These are phyloP conservation scores for Rhizophagus sp. DNA, from an alignment of 192 early-diverging fungal genomes.

Conservation along the genomic window DNA sequence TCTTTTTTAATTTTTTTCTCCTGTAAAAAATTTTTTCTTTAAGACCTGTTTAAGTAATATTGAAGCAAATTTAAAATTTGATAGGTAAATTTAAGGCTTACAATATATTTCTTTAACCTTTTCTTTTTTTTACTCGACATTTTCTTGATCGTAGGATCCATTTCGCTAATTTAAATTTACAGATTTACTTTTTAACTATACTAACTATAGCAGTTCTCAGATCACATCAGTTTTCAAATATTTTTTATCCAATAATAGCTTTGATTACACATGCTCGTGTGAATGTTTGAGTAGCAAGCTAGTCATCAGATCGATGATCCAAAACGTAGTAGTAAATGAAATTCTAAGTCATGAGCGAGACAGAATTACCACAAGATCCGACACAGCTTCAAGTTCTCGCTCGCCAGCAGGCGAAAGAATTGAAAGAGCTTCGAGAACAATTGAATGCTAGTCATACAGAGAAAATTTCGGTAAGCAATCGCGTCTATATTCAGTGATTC, in stretches of 20 bases:
- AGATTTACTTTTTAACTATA: neutral
- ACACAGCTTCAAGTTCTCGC: neutral
- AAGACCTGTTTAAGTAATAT: neutral
- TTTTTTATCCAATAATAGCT: neutral
- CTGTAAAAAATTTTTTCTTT: constrained; percentile 31
- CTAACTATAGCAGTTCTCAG: neutral
- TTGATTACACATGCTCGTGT: neutral
- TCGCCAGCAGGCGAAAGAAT: neutral
- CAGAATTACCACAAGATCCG: neutral
- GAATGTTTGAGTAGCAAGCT: neutral
- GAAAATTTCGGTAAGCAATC: neutral
- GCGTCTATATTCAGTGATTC: neutral
- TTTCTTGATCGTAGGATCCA: constrained; percentile 25
- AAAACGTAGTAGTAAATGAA: neutral
- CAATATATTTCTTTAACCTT: constrained; percentile 79
- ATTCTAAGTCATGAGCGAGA: neutral
- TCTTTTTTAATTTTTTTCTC: constrained; percentile 84
- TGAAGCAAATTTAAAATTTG: neutral
- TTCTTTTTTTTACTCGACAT: constrained; percentile 76
- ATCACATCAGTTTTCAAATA: neutral
- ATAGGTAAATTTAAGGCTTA: constrained; percentile 32
- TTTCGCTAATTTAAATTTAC: neutral
- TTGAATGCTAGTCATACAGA: neutral
- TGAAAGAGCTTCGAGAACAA: neutral
- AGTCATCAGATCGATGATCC: neutral